Conservation (phyloP, 768 basidiomycete species). For the Strobilomyces dryophilus region DNA sequence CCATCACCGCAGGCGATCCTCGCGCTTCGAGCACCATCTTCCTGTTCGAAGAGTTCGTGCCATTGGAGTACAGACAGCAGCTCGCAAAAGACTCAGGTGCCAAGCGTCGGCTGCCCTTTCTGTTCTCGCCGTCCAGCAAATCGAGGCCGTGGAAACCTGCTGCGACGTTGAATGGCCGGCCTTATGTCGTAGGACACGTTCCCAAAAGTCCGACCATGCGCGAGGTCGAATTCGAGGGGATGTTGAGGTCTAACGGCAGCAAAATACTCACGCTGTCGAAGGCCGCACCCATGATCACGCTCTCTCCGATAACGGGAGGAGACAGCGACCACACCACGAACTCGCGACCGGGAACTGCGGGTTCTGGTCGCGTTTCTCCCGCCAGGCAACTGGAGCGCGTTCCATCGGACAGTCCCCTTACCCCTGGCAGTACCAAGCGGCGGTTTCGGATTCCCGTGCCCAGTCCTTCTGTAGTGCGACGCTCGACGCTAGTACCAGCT, state of each 20-base stretch:
- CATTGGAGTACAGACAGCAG: constrained; percentile 78
- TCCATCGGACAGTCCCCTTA: constrained; percentile 27
- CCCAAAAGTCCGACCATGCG: constrained; percentile 48
- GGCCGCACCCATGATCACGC: constrained; percentile 17
- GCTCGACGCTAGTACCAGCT: constrained; percentile 55
- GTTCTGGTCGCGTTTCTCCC: constrained; percentile 14
- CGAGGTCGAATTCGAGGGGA: constrained; percentile 77
- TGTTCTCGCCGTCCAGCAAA: constrained; percentile 51
- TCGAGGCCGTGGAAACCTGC: constrained; percentile 72
- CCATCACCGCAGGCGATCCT: constrained; percentile 46
- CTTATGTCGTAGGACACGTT: constrained; percentile 62
- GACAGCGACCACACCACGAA: constrained; percentile 29
- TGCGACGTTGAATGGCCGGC: constrained; percentile 75
- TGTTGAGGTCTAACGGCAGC: constrained; percentile 53
- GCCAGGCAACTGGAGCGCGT: constrained; percentile 24
- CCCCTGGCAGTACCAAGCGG: constrained; percentile 32
- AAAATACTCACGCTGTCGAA: constrained; percentile 37
- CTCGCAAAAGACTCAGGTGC: constrained; percentile 51
- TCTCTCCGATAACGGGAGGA: constrained; percentile 23
- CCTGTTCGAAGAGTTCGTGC: constrained; percentile 93
- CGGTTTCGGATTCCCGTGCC: constrained; percentile 62
- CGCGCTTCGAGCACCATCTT: constrained; percentile 70
- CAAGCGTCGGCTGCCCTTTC: constrained; percentile 62
- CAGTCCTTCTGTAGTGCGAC: constrained; percentile 48
- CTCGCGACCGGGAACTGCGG: constrained; percentile 23